Conservation (phyloP, 2,329 filamentous ascomycete species). For the Dothiorella sarmentorum region DNA sequence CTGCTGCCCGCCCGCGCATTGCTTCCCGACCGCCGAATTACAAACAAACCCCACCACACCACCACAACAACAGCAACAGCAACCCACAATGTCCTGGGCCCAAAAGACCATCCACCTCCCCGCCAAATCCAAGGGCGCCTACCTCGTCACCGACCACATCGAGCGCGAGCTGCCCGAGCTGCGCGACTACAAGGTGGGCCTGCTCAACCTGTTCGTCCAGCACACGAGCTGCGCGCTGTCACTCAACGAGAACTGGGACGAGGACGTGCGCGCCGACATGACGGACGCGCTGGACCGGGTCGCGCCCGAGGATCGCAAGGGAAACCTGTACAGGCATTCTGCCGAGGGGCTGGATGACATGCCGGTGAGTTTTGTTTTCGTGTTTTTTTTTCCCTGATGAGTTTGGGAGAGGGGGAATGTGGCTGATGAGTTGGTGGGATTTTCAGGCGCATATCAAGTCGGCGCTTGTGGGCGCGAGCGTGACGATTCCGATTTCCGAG, state of each 20-base stretch:
- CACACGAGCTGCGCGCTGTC: slow-evolving; percentile 89
- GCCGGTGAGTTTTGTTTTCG: slow-evolving; percentile 59
- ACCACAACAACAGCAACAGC: slow-evolving; percentile 21
- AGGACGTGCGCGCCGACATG: slow-evolving; percentile 89
- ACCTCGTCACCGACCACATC: slow-evolving; percentile 82
- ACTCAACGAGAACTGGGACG: slow-evolving; percentile 88
- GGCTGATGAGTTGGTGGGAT: background rate
- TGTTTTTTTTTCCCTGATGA: background rate
- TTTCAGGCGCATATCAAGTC: slow-evolving; percentile 84
- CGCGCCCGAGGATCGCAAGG: slow-evolving; percentile 69
- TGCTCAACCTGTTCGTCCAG: slow-evolving; percentile 84
- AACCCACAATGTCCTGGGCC: slow-evolving; percentile 63
- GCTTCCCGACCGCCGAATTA: slow-evolving; percentile 25
- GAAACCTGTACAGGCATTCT: slow-evolving; percentile 74
- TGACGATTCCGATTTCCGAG: slow-evolving; percentile 86
- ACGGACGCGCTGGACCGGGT: slow-evolving; percentile 88
- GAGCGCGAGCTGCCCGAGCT: slow-evolving; percentile 73
- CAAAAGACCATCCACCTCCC: slow-evolving; percentile 85
- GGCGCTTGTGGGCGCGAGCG: slow-evolving; percentile 79
- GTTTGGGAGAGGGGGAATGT: background rate
- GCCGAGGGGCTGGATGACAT: slow-evolving; percentile 91
- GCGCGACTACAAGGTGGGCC: slow-evolving; percentile 68
- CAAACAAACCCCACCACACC: slow-evolving; percentile 30
- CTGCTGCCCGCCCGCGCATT: slow-evolving; percentile 32
- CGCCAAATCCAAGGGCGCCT: slow-evolving; percentile 72